Conservation (phyloP, 108 stramenopile species). For the Aurantiochytrium sp. region DNA sequence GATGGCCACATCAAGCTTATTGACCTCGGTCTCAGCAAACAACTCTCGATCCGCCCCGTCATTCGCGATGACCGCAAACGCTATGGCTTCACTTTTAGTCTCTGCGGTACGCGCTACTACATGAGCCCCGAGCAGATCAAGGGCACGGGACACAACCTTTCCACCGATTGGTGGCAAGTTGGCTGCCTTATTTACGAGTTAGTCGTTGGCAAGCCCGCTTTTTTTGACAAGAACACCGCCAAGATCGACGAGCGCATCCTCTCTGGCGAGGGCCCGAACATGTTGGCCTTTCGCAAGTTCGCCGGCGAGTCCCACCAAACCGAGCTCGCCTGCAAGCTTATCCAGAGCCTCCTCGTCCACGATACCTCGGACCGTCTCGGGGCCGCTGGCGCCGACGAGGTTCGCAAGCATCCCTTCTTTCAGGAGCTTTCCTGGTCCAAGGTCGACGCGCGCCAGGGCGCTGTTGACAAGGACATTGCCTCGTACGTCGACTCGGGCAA, state of each 20-base stretch:
- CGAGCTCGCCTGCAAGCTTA: not conserved
- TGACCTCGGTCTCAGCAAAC: not conserved
- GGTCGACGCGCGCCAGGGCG: not conserved
- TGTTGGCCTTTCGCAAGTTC: not conserved
- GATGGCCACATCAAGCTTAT: not conserved
- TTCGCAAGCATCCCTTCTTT: not conserved
- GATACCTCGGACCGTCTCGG: not conserved
- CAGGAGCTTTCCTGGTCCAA: not conserved
- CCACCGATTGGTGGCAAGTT: constrained; percentile 61
- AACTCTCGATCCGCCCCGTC: not conserved
- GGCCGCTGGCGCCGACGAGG: not conserved
- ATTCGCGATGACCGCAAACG: not conserved
- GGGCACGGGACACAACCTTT: constrained; percentile 70
- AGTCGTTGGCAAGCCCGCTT: constrained; percentile 56
- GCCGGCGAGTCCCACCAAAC: not conserved
- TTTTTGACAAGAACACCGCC: constrained; percentile 17
- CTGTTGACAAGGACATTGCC: not conserved
- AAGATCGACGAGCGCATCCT: not conserved
- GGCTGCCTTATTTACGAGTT: constrained; percentile 44
- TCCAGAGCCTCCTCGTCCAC: not conserved
- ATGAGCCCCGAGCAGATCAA: constrained; percentile 90
- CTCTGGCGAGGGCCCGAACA: not conserved
- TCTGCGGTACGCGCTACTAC: constrained; percentile 97
- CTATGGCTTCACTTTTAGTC: not conserved
- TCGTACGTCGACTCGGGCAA: not conserved